Percentiles rank a stretch among this genome's conserved stretches.
Conservation (phyloP, 2,329 filamentous ascomycete genomes). For the Plectosphaerella plurivora region DNA sequence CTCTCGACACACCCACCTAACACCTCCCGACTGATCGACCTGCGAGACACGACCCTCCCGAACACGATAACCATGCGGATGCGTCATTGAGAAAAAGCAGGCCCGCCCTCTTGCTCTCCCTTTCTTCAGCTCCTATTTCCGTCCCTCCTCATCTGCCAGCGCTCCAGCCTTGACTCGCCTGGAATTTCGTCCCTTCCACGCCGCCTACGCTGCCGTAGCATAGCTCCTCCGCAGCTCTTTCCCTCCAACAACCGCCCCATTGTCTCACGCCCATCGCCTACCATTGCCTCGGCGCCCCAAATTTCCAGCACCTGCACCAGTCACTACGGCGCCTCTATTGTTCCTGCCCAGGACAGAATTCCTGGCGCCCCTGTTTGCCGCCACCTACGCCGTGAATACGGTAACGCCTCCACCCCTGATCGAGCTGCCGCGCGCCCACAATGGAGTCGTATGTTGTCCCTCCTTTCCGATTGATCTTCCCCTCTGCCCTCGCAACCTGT, state of each 20-base stretch:
- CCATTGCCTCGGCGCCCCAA: not conserved
- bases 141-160: not conserved
- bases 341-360: too few species aligned
- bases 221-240: too few species aligned
- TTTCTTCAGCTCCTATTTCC: not conserved
- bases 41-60: not conserved
- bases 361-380: too few species aligned
- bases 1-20: too few species aligned
- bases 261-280: not conserved
- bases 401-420: too few species aligned
- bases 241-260: not conserved
- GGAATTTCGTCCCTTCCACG: not conserved
- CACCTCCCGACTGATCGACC: too few species aligned
- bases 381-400: too few species aligned
- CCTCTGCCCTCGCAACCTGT: not conserved
- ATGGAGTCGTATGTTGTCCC: constrained; percentile 2
- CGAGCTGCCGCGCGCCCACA: too few species aligned
- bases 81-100: not conserved
- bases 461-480: too few species aligned
- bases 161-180: not conserved
- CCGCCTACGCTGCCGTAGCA: not conserved
- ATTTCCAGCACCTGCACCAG: not conserved
- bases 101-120: too few species aligned
- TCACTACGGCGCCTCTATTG: too few species aligned
- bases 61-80: not conserved